Base-by-base conservation (phyloP, 352 stramenopile genomes). In the Phytophthora crassamura region DNA sequence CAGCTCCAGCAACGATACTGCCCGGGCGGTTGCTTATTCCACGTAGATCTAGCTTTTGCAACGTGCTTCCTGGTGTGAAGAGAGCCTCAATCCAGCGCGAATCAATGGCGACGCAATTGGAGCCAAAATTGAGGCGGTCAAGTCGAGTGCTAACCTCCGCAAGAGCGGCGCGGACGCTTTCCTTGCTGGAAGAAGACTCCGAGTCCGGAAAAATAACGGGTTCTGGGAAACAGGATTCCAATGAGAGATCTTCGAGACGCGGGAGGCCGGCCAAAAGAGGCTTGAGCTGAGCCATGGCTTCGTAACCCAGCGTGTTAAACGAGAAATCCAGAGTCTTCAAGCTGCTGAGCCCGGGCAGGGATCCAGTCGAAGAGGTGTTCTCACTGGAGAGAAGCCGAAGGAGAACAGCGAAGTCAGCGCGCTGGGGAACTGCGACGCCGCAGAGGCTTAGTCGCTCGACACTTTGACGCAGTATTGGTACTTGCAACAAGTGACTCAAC, bases 281-380 rank as follows among this genome's bases (percentile, higher is more conserved):
- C 40, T 75, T 71, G 15, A 90, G 54, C 16, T 64, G 69, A 20
- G 67, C 46, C 12, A 74, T 70, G 11, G 59, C 67, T 49, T 84
- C 74, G 28, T 75, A 59, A 9, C 68, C 70, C 39, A 94, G 73
- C 7, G 80, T 89, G 55, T 91, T 90, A 64, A 85, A 91, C 28
- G 83, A 92, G 7, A 94, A 28, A 64, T 92, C 74, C 41, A 94
- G 62, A n/a, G 62, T 71, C 20, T 72, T 57, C 7, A 94, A 58
- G 43, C 72, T 63, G 6, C 14, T 39, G 16, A 89, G 48, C 9
- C 49, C 54, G 60, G 77, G 48, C 35, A 73, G 42, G 30, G 34
- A 46, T 40, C 39, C 52, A 28, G 35, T 7, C 12, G 38, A 56
- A 47, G 49, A 42, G 34, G 10, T 58, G 3, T 2, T 54, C 16